Base-by-base conservation (phyloP, 371 early-diverging fungal species). In the Haplosporangium sp. region DNA sequence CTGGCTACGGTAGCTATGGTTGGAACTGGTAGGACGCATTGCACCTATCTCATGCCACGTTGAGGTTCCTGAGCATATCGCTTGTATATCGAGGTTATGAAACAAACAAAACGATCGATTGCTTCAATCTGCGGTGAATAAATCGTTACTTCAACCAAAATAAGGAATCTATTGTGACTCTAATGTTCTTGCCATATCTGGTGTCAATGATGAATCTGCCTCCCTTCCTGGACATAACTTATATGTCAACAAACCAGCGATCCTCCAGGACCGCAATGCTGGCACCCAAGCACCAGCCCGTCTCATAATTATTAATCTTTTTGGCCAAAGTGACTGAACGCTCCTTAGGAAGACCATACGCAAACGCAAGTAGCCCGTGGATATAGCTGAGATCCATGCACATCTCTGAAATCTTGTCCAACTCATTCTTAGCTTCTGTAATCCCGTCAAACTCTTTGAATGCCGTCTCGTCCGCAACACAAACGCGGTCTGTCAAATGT, bases 281-380 rank as follows among this genome's bases (percentile, higher is more conserved):
- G 11, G 96, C 96, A 43, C 98, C 98, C 43, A 98, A 83, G 72
- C 95, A 94, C 98, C 98, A 98, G 8, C 98, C 98, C 21, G 96
- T 96, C 73, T 98, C 98, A 38, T 95, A 89, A 43, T 89, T 94
- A 29, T 89, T 87, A 63, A 98, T 95, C 86, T 97, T 97, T 74
- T 97, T 94, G 29, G 96, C 92, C 14, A 93, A 91, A 55, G 89
- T 88, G 18, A 98, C 83, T 29, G 84, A 77, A 36, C 95, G 85
- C 36, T 87, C 84, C n/a, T 87, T 85, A 9, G 92, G 86, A 37
- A 98, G 84, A 43, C 92, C 94, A 70, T 96, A 96, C 2, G 97
- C 98, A 67, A 86, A 85, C 18, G 83, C 85, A 38, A 98, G 85
- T 60, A 98, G 74, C 11, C 89, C 88, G 74, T 94, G 89, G 43